A percentile compares a stretch with the other conserved stretches of the same genome.
phyloP scores from a whole-genome alignment of 2,329 filamentous ascomycete genomes.

The Cadophora malorum region DNA sequence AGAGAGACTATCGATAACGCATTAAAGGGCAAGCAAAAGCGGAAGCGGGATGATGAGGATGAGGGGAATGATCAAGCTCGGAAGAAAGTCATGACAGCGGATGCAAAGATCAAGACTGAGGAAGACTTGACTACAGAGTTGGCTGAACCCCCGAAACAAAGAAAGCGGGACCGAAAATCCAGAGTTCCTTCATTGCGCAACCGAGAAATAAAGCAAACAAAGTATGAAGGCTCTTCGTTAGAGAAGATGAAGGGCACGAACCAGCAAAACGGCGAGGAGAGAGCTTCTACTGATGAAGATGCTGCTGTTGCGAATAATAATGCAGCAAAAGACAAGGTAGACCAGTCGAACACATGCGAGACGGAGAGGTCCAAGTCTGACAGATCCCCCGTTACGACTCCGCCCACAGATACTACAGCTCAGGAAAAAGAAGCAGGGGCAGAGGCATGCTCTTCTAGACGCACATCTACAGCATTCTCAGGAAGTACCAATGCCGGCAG shows the following conservation, averaged over 20 bases:
- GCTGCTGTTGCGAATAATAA: no score
- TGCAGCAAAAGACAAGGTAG: background rate
- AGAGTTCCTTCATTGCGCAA: background rate
- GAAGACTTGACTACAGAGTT: background rate
- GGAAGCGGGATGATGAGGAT: background rate
- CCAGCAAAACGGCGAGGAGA: background rate
- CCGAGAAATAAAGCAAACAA: constrained; percentile 4
- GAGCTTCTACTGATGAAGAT: background rate
- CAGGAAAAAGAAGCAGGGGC: constrained; percentile 1
- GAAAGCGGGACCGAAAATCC: background rate
- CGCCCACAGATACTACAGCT: background rate
- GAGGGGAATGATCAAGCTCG: background rate
- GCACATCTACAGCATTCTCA: background rate
- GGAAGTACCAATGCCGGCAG: background rate
- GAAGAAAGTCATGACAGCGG: constrained; percentile 8
- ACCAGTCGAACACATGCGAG: background rate
- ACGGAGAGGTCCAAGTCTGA: background rate
- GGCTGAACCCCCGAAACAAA: background rate
- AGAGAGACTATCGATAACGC: background rate
- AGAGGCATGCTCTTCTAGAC: background rate
- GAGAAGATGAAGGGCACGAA: background rate
- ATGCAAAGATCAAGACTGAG: background rate
- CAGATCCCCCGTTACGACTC: background rate
- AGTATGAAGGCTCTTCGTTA: background rate
- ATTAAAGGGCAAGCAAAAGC: background rate